A percentile compares a stretch with the other conserved stretches of the same genome.
Conservation (phyloP, 306 rosid species). For the Corylus americana region DNA sequence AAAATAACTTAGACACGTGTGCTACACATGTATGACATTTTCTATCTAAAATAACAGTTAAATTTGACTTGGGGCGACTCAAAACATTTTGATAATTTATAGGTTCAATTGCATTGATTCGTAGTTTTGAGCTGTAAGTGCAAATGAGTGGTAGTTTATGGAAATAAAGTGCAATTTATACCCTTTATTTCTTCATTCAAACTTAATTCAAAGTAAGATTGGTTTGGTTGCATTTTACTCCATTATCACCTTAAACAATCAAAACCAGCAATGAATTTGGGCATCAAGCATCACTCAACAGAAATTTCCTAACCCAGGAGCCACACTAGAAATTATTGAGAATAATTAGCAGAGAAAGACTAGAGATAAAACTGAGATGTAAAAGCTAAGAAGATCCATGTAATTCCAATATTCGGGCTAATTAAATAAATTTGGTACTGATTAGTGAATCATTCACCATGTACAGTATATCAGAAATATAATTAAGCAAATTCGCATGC, state of each 20-base stretch:
- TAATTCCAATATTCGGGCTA: background rate
- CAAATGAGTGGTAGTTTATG: too few relatives aligned
- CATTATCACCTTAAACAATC: background rate
- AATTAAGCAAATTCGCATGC: too few relatives aligned
- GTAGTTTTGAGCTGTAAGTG: too few relatives aligned
- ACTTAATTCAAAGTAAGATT: background rate
- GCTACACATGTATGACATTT: too few relatives aligned
- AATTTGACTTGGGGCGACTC: too few relatives aligned
- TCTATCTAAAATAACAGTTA: too few relatives aligned
- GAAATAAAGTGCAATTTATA: too few relatives aligned
- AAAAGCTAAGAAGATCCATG: background rate
- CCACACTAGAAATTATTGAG: background rate
- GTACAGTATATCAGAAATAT: too few relatives aligned
- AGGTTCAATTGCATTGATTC: too few relatives aligned
- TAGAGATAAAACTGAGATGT: background rate
- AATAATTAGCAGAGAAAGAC: background rate
- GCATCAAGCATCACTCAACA: slow-evolving; percentile 2
- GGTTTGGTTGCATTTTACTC: background rate
- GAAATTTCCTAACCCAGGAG: background rate
- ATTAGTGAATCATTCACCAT: too few relatives aligned
- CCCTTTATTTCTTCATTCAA: background rate
- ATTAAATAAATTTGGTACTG: background rate
- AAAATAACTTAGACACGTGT: too few relatives aligned
- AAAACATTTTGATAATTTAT: too few relatives aligned
- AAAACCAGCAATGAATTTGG: background rate